Base-by-base conservation (phyloP, 2,329 filamentous ascomycete genomes). In the Calonectria fujianensis region DNA sequence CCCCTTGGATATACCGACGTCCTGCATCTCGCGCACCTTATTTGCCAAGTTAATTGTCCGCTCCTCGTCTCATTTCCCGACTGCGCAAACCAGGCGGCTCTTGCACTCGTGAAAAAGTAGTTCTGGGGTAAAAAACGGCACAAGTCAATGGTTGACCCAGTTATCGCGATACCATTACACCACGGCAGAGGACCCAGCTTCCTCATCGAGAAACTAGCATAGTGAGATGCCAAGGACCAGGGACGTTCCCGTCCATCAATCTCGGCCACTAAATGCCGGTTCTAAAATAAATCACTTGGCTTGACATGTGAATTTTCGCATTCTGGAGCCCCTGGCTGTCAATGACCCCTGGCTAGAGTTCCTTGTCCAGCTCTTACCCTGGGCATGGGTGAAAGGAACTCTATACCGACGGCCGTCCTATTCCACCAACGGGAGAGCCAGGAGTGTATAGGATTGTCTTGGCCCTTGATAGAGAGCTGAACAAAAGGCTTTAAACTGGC, bases 171-270 rank as follows among this genome's bases (percentile, higher is more conserved):
- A 27, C 27, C 57, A 41, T 41, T 29, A 16, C 39, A 41, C 24
- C 57, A 39, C 39, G 16, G 32, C 27, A 68, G 27, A 45, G n/a
- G 45, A 54, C 35, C 59, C 50, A 73, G 66, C 71, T 70, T 73
- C 71, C 71, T 66, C 37, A 73, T 73, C 67, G 4, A 73, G 71
- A 29, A 29, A 59, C 48, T 13, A 54, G n/a, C 27, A 51, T 29
- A 41, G 29, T 20, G 24, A 54, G 35, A 48, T 61, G 48, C 65
- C 65, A 63, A 63, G 64, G 27, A 27, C n/a, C 35, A 48, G 29
- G 27, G 32, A 63, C 18, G 35, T 18, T 54, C 18, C 32, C 10
- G 16, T 50, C 63, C 54, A 68, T 68, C 48, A 27, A 66, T 61
- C 41, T 66, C 64, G 57, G 48, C 50, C 31, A 52, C 63, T 37